Base-by-base conservation (phyloP, 2,329 filamentous ascomycete species). In the Arachnomyces sp. region DNA sequence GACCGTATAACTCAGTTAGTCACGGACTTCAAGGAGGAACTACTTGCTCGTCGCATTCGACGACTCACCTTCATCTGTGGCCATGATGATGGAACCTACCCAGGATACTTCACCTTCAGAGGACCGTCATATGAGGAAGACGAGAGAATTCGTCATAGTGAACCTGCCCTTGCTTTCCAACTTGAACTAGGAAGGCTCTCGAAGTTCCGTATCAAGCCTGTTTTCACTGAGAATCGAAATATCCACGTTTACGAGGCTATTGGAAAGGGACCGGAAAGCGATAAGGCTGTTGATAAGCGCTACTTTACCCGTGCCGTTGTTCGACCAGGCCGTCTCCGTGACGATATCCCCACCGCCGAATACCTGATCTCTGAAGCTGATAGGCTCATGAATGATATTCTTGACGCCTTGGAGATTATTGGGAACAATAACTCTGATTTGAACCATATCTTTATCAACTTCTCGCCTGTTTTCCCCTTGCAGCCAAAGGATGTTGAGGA, bases 361-460 rank as follows among this genome's bases (percentile, higher is more conserved):
- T 98, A 98, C 68, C 78, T 98, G 61, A 93, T 95, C 54, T 95
- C 89, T 1, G 92, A 98, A 72, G 89, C 90, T 30, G 90, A 98
- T 59, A 83, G 92, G 48, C 75, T 96, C 54, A 89, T 98, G 77
- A 96, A 87, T 62, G 92, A 98, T 61, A 96, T 98, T 57, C 80
- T 96, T 38, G 92, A 98, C 60, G 92, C 92, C 33, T 74, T 98
- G 43, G 92, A 98, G 74, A 95, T 98, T 55, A 93, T 95, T 59
- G 92, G 92, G 60, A 95, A 95, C 75, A 96, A 95, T 73, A 93
- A 94, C 72, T 95, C 92, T 38, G 92, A 98, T 74, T 77, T 98
- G 60, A 98, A 98, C 75, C 92, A 98, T 71, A 92, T 98, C 75
- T 98, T 98, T 74, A 92, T 98, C 75, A 96, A 98, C 77, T 98